Evolutionary conservation across 495 filamentous ascomycete species (phyloP).

Genomic region (Lasiosphaeris hirsuta): DNA sequence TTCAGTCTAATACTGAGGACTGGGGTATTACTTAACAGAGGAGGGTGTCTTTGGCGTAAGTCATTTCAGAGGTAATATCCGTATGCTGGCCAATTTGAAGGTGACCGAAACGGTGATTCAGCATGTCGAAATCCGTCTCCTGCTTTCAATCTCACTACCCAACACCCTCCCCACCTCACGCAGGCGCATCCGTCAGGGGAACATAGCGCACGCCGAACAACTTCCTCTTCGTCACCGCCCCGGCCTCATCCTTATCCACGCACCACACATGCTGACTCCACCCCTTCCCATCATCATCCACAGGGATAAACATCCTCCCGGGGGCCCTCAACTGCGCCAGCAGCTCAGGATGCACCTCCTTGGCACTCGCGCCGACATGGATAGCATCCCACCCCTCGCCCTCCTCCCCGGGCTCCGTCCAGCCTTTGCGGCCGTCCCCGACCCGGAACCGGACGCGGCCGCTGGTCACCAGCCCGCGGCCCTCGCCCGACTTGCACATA

Average conservation of each 20-base stretch:
- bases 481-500: conserved; percentile 68
- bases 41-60: no score
- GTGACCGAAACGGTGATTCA: no score
- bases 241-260: conserved; percentile 81
- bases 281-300: conserved; percentile 55
- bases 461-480: conserved; percentile 53
- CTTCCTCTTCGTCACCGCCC: conserved; percentile 69
- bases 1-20: no score
- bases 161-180: no score
- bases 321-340: conserved; percentile 76
- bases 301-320: conserved; percentile 83
- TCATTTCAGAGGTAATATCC: no score
- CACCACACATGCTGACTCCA: conserved; percentile 77
- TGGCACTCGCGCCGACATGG: conserved; percentile 89
- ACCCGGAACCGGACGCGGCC: conserved; percentile 70
- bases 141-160: no score
- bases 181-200: conserved; percentile 82
- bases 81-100: no score
- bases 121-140: no score
- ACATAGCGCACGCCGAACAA: conserved; percentile 87
- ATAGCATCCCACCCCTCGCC: conserved; percentile 73
- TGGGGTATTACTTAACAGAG: no score
- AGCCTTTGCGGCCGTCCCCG: conserved; percentile 80
- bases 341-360: conserved; percentile 65
- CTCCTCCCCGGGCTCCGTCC: conserved; percentile 40